A percentile compares a stretch with the other conserved stretches of the same genome.
phyloP scores from a whole-genome alignment of 208 protist genomes.

The Endotrypanum monterogeii region DNA sequence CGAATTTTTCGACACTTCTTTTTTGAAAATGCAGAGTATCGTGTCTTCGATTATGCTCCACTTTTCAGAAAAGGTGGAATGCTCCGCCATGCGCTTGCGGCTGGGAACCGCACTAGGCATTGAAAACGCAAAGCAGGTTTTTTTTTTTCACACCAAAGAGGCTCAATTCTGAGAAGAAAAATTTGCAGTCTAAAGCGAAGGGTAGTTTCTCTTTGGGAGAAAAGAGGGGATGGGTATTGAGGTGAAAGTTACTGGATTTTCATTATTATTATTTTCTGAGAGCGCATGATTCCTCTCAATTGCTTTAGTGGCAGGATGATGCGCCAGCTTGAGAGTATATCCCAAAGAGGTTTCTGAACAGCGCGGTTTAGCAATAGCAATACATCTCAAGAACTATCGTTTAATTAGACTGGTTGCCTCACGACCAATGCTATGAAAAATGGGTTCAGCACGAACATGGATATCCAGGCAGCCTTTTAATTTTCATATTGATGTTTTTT shows the following conservation, averaged over 20 bases:
- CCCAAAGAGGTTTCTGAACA: neutral
- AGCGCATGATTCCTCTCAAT: neutral
- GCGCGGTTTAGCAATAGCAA: neutral
- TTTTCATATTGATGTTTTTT: neutral
- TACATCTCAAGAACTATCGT: neutral
- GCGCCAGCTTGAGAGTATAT: neutral
- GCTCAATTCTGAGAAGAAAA: neutral
- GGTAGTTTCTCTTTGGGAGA: slow-evolving; percentile 20
- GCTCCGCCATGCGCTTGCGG: slow-evolving; percentile 35
- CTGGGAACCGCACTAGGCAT: slow-evolving; percentile 16
- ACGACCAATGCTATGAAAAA: neutral
- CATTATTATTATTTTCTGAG: neutral
- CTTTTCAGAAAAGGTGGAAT: slow-evolving; percentile 42
- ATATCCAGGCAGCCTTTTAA: neutral
- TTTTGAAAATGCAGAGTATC: slow-evolving; percentile 52
- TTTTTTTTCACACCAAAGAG: neutral
- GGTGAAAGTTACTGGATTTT: neutral
- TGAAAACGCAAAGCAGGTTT: slow-evolving; percentile 10
- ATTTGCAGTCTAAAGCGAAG: slow-evolving; percentile 1
- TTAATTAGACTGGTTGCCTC: neutral
- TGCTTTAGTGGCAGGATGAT: neutral
- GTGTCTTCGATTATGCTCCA: slow-evolving; percentile 67
- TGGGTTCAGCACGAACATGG: neutral
- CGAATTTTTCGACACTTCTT: slow-evolving; percentile 50
- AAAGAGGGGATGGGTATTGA: neutral